Evolutionary conservation across 306 rosid species (phyloP).

Genomic region (Cicer yamashitae): DNA sequence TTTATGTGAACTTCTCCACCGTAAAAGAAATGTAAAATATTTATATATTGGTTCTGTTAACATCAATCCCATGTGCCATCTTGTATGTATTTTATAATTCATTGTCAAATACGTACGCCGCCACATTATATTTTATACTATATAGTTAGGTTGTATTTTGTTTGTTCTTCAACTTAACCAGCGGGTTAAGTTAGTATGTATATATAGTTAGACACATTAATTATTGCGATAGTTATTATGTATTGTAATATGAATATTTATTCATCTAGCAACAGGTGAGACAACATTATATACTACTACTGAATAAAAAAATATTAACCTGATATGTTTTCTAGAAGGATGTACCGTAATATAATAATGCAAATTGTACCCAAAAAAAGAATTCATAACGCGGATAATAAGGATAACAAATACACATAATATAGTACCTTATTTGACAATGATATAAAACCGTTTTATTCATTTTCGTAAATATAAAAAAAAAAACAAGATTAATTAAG

Average conservation of each 20-base stretch:
- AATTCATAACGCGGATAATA: too few species aligned
- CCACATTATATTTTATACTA: constrained; percentile 10
- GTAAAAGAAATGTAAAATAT: constrained; percentile 14
- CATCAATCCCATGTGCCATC: constrained; percentile 30
- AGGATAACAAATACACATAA: too few species aligned
- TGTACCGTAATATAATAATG: too few species aligned
- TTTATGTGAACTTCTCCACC: constrained; percentile 25
- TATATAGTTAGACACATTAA: constrained; percentile 18
- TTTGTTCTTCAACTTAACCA: constrained; percentile 34
- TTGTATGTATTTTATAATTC: background rate
- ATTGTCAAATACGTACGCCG: constrained; percentile 24
- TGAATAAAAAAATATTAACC: background rate
- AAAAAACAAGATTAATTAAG: too few species aligned
- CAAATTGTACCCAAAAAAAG: too few species aligned
- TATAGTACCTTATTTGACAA: background rate
- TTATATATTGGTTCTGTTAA: background rate
- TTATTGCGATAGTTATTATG: background rate
- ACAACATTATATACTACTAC: background rate
- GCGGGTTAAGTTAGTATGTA: background rate
- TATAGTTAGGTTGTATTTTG: constrained; percentile 21
- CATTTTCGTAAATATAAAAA: too few species aligned
- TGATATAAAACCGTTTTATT: background rate
- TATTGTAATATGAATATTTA: background rate
- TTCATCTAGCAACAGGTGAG: background rate
- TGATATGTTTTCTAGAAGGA: too few species aligned